Evolutionary conservation across 805 yeast genomes (phyloP).

Genomic region (Deakozyma indianensis): DNA sequence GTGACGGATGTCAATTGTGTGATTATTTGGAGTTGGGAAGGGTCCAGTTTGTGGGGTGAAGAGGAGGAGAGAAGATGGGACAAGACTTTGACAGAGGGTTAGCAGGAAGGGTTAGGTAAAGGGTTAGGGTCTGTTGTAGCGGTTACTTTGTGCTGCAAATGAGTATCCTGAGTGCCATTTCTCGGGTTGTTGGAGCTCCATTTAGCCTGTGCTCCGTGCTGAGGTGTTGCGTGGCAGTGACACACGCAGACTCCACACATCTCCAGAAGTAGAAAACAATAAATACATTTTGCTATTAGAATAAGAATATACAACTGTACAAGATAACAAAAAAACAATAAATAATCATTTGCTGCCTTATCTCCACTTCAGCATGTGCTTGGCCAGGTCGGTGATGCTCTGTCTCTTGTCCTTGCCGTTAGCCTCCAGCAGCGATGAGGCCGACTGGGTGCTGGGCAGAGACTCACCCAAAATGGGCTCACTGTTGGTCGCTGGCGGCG

Average conservation of each 20-base stretch:
- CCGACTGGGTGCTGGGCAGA: neutral
- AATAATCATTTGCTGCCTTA: neutral
- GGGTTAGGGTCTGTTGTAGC: too few relatives aligned
- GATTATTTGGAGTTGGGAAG: neutral
- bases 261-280: too few relatives aligned
- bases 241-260: too few relatives aligned
- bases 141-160: too few relatives aligned
- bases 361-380: neutral
- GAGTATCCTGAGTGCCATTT: too few relatives aligned
- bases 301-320: neutral
- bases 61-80: too few relatives aligned
- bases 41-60: neutral
- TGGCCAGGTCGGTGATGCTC: neutral
- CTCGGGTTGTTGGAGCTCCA: too few relatives aligned
- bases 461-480: neutral
- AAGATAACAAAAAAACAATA: neutral
- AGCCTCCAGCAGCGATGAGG: neutral
- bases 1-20: neutral
- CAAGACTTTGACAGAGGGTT: too few relatives aligned
- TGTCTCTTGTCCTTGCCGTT: neutral
- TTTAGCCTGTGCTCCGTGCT: too few relatives aligned
- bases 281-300: constrained; percentile 1
- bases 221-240: too few relatives aligned
- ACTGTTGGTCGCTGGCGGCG: neutral
- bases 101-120: too few relatives aligned